Evolutionary conservation across 495 filamentous ascomycete genomes (phyloP), one percentile per base, ranked within the genome.

Genomic region (Aspergillus nidulans): DNA sequence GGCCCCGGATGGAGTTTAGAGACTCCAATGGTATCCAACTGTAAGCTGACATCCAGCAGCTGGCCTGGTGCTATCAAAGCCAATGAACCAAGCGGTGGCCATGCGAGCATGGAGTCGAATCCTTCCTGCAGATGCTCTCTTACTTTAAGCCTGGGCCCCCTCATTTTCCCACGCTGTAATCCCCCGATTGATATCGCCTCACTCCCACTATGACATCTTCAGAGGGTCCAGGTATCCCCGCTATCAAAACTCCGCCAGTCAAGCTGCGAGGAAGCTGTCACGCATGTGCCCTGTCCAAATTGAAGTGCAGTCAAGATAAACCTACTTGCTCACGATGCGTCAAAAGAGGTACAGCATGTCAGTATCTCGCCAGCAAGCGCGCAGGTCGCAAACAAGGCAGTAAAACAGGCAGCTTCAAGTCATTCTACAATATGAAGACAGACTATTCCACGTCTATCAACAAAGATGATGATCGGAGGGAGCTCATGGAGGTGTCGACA

Each of bases 221-320:
- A 39, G 36, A 5, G 30, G 3, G n/a, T 30, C 16, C 47, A 16
- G 34, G 47, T 32, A 32, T 48, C 10, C 34, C 26, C 16, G 3
- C 28, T 20, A 19, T 43, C 56, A 16, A 62, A 57, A 32, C 41
- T 64, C 32, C 19, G 53, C 63, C 49, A 67, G 66, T 55, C 26
- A 53, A 53, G 18, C 28, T 53, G 26, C 51, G 51, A 34, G 51
- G 41, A 34, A 53, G 51, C 20, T 69, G 67, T 23, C 53, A 68
- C 25, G 39, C 40, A 15, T 69, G 67, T 47, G 63, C 67, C 2
- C 4, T 44, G 15, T 66, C 67, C 40, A 69, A 69, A 53, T 13
- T 69, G 20, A 86, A 85, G 70, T 86, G 83, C 60, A 76, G 81
- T 62, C 80, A 85, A 57, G 72, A 69, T 42, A 80, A 77, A 16